These are phyloP conservation scores for Wickerhamiella lipophila DNA, from an alignment of 805 yeast species.

Conservation along the genomic window DNA sequence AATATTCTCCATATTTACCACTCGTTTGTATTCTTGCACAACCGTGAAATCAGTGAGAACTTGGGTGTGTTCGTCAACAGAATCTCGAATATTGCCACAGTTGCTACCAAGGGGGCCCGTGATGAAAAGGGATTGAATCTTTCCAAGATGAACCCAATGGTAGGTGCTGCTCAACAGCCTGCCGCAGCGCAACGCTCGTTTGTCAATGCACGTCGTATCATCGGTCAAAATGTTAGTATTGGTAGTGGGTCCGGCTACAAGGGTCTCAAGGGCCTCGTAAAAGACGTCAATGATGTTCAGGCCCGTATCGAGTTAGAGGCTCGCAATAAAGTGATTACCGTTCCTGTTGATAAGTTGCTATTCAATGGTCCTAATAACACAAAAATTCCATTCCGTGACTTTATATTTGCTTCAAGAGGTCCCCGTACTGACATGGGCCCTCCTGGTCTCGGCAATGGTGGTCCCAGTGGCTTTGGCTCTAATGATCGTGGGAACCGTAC, in stretches of 20 bases:
- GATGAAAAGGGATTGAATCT: slow-evolving; percentile 53
- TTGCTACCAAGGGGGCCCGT: slow-evolving; percentile 70
- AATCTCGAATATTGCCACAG: slow-evolving; percentile 63
- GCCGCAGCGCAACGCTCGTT: slow-evolving; percentile 33
- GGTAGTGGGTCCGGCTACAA: slow-evolving; percentile 83
- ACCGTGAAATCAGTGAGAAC: slow-evolving; percentile 68
- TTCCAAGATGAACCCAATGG: slow-evolving; percentile 75
- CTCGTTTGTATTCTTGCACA: slow-evolving; percentile 63
- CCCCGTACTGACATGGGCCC: slow-evolving; percentile 24
- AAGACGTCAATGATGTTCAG: slow-evolving; percentile 81
- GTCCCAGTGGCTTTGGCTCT: slow-evolving; percentile 6
- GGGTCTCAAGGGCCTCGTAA: slow-evolving; percentile 85
- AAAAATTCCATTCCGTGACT: slow-evolving; percentile 65
- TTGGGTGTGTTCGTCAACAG: slow-evolving; percentile 82
- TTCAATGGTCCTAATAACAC: slow-evolving; percentile 46
- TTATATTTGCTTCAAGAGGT: slow-evolving; percentile 30
- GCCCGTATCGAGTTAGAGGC: slow-evolving; percentile 93
- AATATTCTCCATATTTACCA: slow-evolving; percentile 76
- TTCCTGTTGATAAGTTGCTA: slow-evolving; percentile 64
- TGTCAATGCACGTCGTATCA: slow-evolving; percentile 31
- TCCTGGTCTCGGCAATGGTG: slow-evolving; percentile 13
- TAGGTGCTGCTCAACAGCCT: slow-evolving; percentile 38
- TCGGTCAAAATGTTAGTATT: slow-evolving; percentile 76
- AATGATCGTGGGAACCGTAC: slow-evolving; percentile 13
- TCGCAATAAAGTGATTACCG: slow-evolving; percentile 74